These are phyloP conservation scores for Penicillium polonicum DNA, from an alignment of 2,329 filamentous ascomycete genomes.

Conservation along the genomic window DNA sequence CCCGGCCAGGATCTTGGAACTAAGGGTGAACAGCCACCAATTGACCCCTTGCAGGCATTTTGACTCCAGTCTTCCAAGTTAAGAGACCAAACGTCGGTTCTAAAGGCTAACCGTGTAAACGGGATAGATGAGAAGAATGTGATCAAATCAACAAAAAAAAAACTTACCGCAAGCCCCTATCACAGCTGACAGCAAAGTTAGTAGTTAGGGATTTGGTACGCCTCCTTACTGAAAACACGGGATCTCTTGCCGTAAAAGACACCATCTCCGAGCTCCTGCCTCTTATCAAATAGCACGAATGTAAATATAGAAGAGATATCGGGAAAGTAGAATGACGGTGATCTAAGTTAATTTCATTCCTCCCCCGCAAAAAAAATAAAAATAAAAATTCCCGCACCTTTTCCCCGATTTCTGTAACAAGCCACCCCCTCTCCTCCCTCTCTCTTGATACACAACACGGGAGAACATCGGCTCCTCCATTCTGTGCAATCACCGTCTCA, in stretches of 20 bases:
- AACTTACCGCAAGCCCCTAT: conserved; percentile 2
- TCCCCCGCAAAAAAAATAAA: background rate
- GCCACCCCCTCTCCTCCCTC: background rate
- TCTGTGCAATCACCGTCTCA: conserved; percentile 4
- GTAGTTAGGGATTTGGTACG: background rate
- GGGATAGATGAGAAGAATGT: background rate
- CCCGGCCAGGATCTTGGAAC: conserved; percentile 10
- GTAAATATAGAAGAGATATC: background rate
- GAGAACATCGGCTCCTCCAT: background rate
- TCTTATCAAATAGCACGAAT: background rate
- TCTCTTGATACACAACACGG: background rate
- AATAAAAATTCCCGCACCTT: background rate
- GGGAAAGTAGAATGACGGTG: background rate
- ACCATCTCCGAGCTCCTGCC: conserved; percentile 6
- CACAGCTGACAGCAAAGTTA: background rate
- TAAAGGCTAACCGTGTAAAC: background rate
- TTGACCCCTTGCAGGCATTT: conserved; percentile 8
- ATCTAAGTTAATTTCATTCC: background rate
- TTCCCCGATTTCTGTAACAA: background rate
- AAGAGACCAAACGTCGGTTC: background rate
- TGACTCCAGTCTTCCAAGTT: background rate
- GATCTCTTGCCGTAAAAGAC: conserved; percentile 8
- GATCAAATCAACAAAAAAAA: background rate
- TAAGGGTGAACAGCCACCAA: conserved; percentile 11
- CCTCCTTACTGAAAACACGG: conserved; percentile 12